These are phyloP conservation scores for Ophiostoma montium DNA, from an alignment of 2,329 filamentous ascomycete genomes.

Conservation along the genomic window DNA sequence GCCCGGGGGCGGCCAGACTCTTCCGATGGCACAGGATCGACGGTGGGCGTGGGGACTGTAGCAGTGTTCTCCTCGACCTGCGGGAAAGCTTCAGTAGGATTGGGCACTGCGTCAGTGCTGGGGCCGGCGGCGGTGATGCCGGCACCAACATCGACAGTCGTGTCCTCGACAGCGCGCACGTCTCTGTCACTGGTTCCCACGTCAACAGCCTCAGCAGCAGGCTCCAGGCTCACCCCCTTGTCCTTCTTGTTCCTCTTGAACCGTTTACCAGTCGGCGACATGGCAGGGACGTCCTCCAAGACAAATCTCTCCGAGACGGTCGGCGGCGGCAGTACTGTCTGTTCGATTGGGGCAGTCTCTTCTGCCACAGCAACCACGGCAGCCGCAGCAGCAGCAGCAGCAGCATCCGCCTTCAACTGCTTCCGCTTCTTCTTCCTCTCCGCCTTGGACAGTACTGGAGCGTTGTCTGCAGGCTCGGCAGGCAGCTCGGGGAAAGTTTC, in stretches of 20 bases:
- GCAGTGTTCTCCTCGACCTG: conserved; percentile 12
- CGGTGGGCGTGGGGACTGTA: conserved; percentile 15
- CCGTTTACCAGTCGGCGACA: neutral
- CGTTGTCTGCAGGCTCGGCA: neutral
- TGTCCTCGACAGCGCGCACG: neutral
- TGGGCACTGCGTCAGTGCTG: conserved; percentile 28
- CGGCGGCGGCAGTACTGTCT: neutral
- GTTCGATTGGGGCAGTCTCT: neutral
- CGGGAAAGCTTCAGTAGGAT: conserved; percentile 31
- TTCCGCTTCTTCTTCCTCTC: neutral
- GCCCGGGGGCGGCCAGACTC: conserved; percentile 4
- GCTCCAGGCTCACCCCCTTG: too few relatives aligned
- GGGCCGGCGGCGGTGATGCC: conserved; percentile 31
- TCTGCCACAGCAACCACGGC: neutral
- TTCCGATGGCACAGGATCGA: neutral
- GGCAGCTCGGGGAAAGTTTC: neutral
- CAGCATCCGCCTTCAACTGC: neutral
- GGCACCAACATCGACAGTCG: neutral
- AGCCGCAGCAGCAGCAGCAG: neutral
- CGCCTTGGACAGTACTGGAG: neutral
- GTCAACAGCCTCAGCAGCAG: too few relatives aligned
- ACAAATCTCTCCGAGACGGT: too few relatives aligned
- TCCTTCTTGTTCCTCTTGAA: neutral
- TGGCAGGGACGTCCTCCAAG: neutral
- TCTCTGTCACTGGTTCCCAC: too few relatives aligned